A percentile compares a stretch with the other conserved stretches of the same genome.
These are phyloP conservation scores for Brettanomyces anomalus DNA, from an alignment of 805 yeast species.

Conservation along the genomic window DNA sequence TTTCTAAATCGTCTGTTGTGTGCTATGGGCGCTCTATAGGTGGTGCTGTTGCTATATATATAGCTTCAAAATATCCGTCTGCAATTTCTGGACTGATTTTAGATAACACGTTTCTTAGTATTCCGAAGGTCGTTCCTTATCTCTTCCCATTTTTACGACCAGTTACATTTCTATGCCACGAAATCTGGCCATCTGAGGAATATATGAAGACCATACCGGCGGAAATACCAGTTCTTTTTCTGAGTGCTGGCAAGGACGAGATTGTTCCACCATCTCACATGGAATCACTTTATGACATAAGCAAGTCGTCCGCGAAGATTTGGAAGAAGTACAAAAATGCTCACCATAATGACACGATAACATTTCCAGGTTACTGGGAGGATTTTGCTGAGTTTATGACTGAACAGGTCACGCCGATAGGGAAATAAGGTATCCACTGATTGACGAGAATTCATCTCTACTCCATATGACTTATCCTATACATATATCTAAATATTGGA, in stretches of 20 bases:
- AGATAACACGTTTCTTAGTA: slow-evolving; percentile 79
- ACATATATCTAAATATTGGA: no score
- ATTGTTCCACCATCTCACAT: slow-evolving; percentile 87
- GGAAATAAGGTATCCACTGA: background rate
- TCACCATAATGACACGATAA: slow-evolving; percentile 76
- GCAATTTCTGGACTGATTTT: slow-evolving; percentile 56
- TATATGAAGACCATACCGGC: slow-evolving; percentile 43
- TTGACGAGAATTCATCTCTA: background rate
- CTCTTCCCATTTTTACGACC: slow-evolving; percentile 60
- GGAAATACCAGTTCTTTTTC: slow-evolving; percentile 55
- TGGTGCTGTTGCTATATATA: slow-evolving; percentile 86
- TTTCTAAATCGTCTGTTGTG: slow-evolving; percentile 44
- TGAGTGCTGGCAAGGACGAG: slow-evolving; percentile 75
- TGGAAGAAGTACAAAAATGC: slow-evolving; percentile 50
- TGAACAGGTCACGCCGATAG: background rate
- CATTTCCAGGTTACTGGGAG: slow-evolving; percentile 74
- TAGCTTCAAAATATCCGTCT: slow-evolving; percentile 50
- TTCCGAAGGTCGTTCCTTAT: slow-evolving; percentile 64
- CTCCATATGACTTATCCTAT: no score
- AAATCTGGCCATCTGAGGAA: slow-evolving; percentile 73
- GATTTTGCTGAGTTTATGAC: slow-evolving; percentile 47
- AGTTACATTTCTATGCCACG: slow-evolving; percentile 51
- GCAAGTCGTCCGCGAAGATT: slow-evolving; percentile 42
- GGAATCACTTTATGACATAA: slow-evolving; percentile 44
- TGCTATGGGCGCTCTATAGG: slow-evolving; percentile 89